Evolutionary conservation across 2,329 filamentous ascomycete species (phyloP), one percentile per base, ranked within the genome.

Genomic region (Neofusicoccum cordaticola): DNA sequence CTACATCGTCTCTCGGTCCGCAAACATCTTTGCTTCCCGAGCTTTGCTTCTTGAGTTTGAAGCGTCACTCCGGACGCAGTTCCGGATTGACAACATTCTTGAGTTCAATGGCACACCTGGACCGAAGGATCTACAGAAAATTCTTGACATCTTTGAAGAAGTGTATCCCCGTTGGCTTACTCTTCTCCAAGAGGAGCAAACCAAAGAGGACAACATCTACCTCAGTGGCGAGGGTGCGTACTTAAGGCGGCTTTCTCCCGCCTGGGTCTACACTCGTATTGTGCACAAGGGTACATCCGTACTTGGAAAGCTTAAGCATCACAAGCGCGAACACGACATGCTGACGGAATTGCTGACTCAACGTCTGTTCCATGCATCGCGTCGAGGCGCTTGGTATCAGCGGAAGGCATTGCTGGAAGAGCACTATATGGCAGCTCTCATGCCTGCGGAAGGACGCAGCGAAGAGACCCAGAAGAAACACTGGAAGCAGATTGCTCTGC

Each of bases 361-460:
- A 73, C 85, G 85, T 4, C 83, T 97, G 0, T 98, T 98, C 71
- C 93, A 98, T 71, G 84, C 90, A 48, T 87, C 93, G 1, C 86
- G 93, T 34, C 86, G 95, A 47, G 95, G 95, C 0, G 87, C 88
- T 0, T 99, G 95, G 95, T 98, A 98, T 74, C 93, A 97, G 73
- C 90, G 95, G 19, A 97, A 96, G 77, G 95, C 94, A 0, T 81
- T 99, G 1, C 78, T 99, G 1, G 95, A 99, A 79, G 95, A 99
- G 75, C 93, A 96, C 73, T 98, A 99, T 76, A 93, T 98, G 91
- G 84, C 88, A 72, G 81, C 84, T 4, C 73, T 90, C 5, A 83
- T 81, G 35, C 80, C 84, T 0, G 76, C 75, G 2, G 78, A 80
- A 2, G 81, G 78, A 34, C 80, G 81, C 45, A 80, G 74, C 44